Evolutionary conservation across 331 rosid genomes (phyloP).

Genomic region (Pyrus hybrid): DNA sequence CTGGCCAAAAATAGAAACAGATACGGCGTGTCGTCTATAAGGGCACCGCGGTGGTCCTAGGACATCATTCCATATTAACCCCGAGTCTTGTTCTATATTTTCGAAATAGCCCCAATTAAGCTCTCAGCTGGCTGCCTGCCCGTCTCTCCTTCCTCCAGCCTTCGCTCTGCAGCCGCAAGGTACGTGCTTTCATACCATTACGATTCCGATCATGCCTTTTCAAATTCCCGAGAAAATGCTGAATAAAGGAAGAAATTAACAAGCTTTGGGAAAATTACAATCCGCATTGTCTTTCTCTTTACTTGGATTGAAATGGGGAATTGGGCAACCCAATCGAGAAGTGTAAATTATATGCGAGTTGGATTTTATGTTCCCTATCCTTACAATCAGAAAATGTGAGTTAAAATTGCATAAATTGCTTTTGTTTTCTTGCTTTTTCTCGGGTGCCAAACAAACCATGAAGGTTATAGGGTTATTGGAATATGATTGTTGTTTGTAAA

Average conservation of each 20-base stretch:
- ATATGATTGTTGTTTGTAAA: not conserved
- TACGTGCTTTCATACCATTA: not conserved
- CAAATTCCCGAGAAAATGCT: not conserved
- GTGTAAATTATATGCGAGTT: not conserved
- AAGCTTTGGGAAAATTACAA: not conserved
- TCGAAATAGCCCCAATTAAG: not conserved
- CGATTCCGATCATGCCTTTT: not conserved
- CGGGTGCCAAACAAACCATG: not conserved
- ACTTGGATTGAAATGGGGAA: not conserved
- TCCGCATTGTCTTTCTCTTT: not conserved
- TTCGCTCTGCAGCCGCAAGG: not conserved
- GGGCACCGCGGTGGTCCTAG: not conserved
- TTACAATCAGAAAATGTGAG: not conserved
- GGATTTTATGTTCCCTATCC: not conserved
- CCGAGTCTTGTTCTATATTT: not conserved
- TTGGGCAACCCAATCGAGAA: not conserved
- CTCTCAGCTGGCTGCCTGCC: not conserved
- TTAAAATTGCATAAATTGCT: not conserved
- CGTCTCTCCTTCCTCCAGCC: not conserved
- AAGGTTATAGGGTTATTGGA: not conserved
- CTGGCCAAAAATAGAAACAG: too few species aligned
- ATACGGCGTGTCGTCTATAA: not conserved
- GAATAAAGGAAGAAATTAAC: not conserved
- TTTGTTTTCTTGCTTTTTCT: not conserved
- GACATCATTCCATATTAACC: not conserved